These are phyloP conservation scores for Rhodotorula sp. DNA, from an alignment of 1,284 basidiomycete genomes.

Conservation along the genomic window DNA sequence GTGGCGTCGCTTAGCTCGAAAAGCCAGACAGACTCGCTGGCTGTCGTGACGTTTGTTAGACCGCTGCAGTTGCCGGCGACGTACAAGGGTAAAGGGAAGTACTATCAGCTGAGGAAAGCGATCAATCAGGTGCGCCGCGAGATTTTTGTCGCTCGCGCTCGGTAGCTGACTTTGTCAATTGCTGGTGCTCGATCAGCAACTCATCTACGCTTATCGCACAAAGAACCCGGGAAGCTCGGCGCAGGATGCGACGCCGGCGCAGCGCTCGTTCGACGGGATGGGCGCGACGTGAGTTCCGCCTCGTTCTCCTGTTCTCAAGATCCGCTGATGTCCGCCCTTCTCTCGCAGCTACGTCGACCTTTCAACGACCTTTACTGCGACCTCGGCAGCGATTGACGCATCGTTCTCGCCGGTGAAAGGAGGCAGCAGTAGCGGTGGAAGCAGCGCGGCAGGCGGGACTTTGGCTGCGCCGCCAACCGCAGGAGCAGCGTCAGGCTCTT, in stretches of 20 bases:
- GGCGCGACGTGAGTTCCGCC: slow-evolving; percentile 1
- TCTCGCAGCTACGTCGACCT: slow-evolving; percentile 21
- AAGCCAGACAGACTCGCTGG: slow-evolving; percentile 4
- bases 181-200: neutral
- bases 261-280: slow-evolving; percentile 21
- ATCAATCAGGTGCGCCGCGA: slow-evolving; percentile 14
- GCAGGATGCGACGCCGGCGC: slow-evolving; percentile 13
- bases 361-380: slow-evolving; percentile 4
- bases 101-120: slow-evolving; percentile 3
- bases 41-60: slow-evolving; percentile 16
- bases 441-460: neutral
- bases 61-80: slow-evolving; percentile 1
- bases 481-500: neutral
- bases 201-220: slow-evolving; percentile 20
- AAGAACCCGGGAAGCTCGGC: slow-evolving; percentile 18
- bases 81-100: slow-evolving; percentile 8
- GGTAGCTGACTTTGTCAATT: neutral
- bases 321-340: neutral
- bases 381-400: slow-evolving; percentile 7
- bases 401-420: slow-evolving; percentile 12
- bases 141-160: too few species aligned
- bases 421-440: neutral
- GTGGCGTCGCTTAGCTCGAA: slow-evolving; percentile 2
- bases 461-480: neutral
- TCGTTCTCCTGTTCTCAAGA: neutral